Conservation (phyloP, 306 rosid species). For the Castanea crenata region DNA sequence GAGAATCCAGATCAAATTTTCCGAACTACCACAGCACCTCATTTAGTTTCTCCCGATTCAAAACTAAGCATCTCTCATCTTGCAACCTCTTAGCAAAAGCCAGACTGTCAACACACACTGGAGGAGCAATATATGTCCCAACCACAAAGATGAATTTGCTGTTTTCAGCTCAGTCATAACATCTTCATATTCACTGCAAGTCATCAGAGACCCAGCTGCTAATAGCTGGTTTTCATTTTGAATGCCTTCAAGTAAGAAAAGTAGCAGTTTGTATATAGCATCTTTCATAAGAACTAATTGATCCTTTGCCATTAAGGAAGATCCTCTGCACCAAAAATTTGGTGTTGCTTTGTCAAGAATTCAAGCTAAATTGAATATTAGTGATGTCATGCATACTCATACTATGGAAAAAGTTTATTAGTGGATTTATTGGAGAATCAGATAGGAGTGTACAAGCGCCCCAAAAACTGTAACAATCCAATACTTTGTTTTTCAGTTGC, state of each 20-base stretch:
- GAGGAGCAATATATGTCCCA: conserved; percentile 46
- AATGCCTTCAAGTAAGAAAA: conserved; percentile 65
- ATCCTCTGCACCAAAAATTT: conserved; percentile 13
- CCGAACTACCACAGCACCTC: conserved; percentile 47
- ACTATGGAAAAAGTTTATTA: too few relatives aligned
- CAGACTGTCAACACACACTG: conserved; percentile 51
- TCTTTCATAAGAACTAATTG: conserved; percentile 43
- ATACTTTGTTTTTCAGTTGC: too few relatives aligned
- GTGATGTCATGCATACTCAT: too few relatives aligned
- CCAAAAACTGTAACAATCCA: too few relatives aligned
- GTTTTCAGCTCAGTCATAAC: conserved; percentile 56
- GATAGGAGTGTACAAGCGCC: too few relatives aligned
- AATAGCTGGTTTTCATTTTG: conserved; percentile 60
- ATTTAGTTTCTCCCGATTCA: conserved; percentile 50
- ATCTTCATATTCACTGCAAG: conserved; percentile 77
- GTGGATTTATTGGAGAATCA: too few relatives aligned
- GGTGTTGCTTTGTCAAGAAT: too few relatives aligned
- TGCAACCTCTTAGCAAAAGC: conserved; percentile 56
- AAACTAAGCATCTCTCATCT: conserved; percentile 52
- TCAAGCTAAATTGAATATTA: too few relatives aligned
- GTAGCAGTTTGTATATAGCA: conserved; percentile 59
- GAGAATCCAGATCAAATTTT: conserved; percentile 29
- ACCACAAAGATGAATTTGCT: too few relatives aligned
- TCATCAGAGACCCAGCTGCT: conserved; percentile 73
- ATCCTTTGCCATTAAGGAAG: conserved; percentile 46